A percentile compares a stretch with the other conserved stretches of the same genome.
Conservation (phyloP, 2,329 filamentous ascomycete species). For the Mollisia scopiformis region DNA sequence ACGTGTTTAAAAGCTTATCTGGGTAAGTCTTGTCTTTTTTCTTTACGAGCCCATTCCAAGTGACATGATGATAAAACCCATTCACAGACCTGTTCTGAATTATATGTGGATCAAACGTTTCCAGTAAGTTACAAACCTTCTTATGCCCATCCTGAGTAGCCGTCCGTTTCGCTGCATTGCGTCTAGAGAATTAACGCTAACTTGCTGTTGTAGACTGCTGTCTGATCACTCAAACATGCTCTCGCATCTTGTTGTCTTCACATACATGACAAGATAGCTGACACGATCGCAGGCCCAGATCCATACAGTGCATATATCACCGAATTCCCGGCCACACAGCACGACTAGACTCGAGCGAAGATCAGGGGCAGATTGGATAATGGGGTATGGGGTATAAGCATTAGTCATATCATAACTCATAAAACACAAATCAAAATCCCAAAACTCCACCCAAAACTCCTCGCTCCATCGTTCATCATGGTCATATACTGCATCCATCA, state of each 20-base stretch:
- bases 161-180: too few species aligned
- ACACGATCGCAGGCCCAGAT: neutral
- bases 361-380: neutral
- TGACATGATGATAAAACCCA: constrained; percentile 70
- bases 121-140: too few species aligned
- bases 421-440: neutral
- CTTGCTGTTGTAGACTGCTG: too few species aligned
- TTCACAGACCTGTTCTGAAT: constrained; percentile 89
- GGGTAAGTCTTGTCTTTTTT: constrained; percentile 43
- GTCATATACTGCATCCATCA: neutral
- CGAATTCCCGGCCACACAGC: neutral
- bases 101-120: constrained; percentile 70
- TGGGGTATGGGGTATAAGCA: neutral
- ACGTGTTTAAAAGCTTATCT: neutral
- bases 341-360: neutral
- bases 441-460: constrained; percentile 6
- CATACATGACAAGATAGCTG: constrained; percentile 2
- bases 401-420: constrained; percentile 5
- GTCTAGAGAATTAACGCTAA: too few species aligned
- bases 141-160: too few species aligned
- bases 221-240: constrained; percentile 56
- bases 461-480: constrained; percentile 1
- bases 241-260: neutral
- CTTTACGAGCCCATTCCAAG: constrained; percentile 14
- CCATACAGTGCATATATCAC: neutral